Evolutionary conservation across 2,329 filamentous ascomycete genomes (phyloP).

Genomic region (Alternaria sp.): DNA sequence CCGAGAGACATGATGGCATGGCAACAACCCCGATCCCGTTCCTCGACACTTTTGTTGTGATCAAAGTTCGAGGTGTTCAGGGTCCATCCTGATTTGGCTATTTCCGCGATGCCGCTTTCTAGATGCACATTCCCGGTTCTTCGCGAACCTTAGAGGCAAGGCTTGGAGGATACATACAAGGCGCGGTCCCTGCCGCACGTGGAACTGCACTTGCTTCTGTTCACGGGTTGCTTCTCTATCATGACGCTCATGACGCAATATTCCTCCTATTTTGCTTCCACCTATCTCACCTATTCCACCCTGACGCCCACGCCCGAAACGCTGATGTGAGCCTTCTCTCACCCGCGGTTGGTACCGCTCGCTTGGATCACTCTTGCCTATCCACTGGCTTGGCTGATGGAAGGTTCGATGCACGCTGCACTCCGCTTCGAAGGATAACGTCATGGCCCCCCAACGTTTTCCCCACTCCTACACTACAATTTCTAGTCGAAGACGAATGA

Average conservation of each 20-base stretch:
- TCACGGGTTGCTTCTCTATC: background rate
- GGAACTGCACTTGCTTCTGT: background rate
- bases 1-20: background rate
- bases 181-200: slow-evolving; percentile 5
- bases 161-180: too few relatives aligned
- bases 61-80: background rate
- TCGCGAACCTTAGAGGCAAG: too few relatives aligned
- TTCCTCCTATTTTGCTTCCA: background rate
- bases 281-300: background rate
- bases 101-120: background rate
- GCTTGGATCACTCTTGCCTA: background rate
- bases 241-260: slow-evolving; percentile 1
- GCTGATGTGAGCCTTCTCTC: background rate
- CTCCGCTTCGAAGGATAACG: background rate
- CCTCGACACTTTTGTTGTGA: background rate
- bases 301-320: background rate
- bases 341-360: background rate
- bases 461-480: background rate
- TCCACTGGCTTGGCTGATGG: slow-evolving; percentile 4
- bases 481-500: background rate
- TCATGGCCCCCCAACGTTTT: background rate
- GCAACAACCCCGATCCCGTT: background rate
- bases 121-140: background rate
- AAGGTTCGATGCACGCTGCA: slow-evolving; percentile 5
- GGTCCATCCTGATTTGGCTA: background rate